phyloP scores from a whole-genome alignment of 148 eudicot species.

The Tetragonia tetragonoides region DNA sequence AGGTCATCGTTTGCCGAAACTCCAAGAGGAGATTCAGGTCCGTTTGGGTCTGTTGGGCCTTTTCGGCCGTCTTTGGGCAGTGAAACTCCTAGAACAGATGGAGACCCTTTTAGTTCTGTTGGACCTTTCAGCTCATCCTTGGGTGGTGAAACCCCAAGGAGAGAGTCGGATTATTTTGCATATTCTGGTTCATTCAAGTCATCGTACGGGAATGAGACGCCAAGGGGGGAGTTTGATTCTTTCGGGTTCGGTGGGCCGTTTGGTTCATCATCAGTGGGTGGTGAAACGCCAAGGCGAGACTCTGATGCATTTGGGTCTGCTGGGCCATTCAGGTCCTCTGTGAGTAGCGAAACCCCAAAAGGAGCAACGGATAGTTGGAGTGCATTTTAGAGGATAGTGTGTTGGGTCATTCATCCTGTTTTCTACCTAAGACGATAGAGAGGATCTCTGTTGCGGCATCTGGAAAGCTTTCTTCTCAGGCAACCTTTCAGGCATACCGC shows the following conservation, averaged over 20 bases:
- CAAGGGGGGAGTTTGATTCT: constrained; percentile 38
- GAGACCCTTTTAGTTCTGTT: constrained; percentile 24
- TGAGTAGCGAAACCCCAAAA: constrained; percentile 34
- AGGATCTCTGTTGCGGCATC: background rate
- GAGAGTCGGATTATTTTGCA: constrained; percentile 40
- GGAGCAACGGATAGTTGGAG: constrained; percentile 31
- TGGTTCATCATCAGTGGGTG: constrained; percentile 29
- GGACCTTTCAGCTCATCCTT: constrained; percentile 35
- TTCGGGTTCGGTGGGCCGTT: constrained; percentile 30
- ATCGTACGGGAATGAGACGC: constrained; percentile 31
- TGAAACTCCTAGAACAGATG: constrained; percentile 52
- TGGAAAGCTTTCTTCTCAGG: constrained; percentile 8
- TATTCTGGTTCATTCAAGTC: constrained; percentile 37
- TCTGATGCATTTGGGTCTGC: constrained; percentile 34
- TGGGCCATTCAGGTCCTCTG: constrained; percentile 34
- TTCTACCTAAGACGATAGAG: background rate
- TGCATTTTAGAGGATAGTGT: constrained; percentile 23
- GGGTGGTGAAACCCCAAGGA: constrained; percentile 38
- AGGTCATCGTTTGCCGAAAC: constrained; percentile 35
- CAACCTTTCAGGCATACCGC: background rate
- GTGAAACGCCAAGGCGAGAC: constrained; percentile 52
- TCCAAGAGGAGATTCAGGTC: constrained; percentile 36
- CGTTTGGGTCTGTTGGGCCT: constrained; percentile 34
- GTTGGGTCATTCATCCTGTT: background rate
- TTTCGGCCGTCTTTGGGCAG: constrained; percentile 33